These are phyloP conservation scores for Syzygium aromaticum DNA, from an alignment of 345 rosid genomes.

Conservation along the genomic window DNA sequence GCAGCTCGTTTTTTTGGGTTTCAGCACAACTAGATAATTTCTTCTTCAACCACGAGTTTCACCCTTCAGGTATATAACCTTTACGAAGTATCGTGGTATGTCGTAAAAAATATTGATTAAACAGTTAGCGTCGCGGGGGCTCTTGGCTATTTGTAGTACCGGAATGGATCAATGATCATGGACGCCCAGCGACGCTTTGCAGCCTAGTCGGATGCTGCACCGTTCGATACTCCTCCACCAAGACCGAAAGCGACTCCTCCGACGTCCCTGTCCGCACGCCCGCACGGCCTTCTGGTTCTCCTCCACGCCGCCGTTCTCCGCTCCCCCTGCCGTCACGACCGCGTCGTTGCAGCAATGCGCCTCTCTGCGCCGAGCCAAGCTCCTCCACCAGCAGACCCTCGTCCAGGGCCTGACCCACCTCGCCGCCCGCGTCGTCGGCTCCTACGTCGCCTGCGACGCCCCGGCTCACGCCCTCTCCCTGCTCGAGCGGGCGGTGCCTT, in stretches of 20 bases:
- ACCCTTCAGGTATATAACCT: background rate
- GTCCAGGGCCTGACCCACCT: slow-evolving; percentile 33
- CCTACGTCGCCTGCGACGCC: slow-evolving; percentile 48
- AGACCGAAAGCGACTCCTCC: background rate
- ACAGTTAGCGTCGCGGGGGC: no score
- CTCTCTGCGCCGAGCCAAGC: slow-evolving; percentile 35
- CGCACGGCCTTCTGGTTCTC: background rate
- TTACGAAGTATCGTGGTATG: background rate
- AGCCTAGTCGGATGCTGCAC: background rate
- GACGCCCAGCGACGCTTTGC: background rate
- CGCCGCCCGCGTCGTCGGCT: slow-evolving; percentile 48
- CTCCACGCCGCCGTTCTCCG: background rate
- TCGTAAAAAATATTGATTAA: no score
- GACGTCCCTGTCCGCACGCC: background rate
- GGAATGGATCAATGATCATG: no score
- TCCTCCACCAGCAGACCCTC: slow-evolving; percentile 57
- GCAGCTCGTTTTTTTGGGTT: background rate
- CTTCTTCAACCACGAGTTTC: background rate
- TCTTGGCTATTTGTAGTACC: no score
- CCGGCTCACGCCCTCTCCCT: slow-evolving; percentile 42
- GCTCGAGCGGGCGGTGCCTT: slow-evolving; percentile 40
- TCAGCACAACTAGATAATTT: background rate
- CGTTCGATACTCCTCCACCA: background rate
- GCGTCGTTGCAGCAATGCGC: slow-evolving; percentile 52
- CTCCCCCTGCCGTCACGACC: slow-evolving; percentile 14